phyloP scores from a whole-genome alignment of 1,139 yeast genomes.

The Saccharomycopsis hybrid region DNA sequence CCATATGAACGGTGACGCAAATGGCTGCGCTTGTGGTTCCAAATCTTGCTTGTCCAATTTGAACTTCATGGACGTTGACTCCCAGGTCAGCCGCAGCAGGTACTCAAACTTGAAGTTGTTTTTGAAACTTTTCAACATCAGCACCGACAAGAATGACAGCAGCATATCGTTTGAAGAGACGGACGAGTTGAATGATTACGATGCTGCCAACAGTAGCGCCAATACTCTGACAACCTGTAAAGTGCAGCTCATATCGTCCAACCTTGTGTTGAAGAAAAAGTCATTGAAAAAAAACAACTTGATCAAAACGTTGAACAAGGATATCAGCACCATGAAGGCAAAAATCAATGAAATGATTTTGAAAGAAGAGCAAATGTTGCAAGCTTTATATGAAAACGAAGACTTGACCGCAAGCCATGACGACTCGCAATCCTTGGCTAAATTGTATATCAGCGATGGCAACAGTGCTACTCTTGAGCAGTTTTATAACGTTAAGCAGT shows the following conservation, averaged over 20 bases:
- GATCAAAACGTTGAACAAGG: slow-evolving; percentile 17
- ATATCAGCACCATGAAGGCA: slow-evolving; percentile 12
- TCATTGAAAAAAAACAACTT: slow-evolving; percentile 18
- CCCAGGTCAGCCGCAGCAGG: neutral
- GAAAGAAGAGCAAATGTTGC: slow-evolving; percentile 14
- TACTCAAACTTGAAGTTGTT: slow-evolving; percentile 9
- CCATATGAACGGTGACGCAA: too few species aligned
- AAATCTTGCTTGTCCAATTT: neutral
- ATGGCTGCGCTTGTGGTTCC: slow-evolving; percentile 7
- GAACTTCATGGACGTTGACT: neutral
- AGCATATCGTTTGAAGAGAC: too few species aligned
- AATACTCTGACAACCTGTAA: too few species aligned
- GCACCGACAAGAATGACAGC: neutral
- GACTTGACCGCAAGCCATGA: too few species aligned
- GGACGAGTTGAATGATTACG: neutral
- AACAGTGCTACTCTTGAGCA: too few species aligned
- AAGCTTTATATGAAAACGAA: too few species aligned
- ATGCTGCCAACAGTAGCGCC: neutral
- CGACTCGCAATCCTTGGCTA: too few species aligned
- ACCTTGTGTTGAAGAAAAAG: slow-evolving; percentile 18
- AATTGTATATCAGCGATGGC: too few species aligned
- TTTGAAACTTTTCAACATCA: slow-evolving; percentile 11
- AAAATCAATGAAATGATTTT: slow-evolving; percentile 16
- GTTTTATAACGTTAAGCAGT: too few species aligned
- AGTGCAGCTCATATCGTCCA: slow-evolving; percentile 20